Evolutionary conservation across 2,329 filamentous ascomycete species (phyloP).

Genomic region (Colletotrichum chrysophilum): DNA sequence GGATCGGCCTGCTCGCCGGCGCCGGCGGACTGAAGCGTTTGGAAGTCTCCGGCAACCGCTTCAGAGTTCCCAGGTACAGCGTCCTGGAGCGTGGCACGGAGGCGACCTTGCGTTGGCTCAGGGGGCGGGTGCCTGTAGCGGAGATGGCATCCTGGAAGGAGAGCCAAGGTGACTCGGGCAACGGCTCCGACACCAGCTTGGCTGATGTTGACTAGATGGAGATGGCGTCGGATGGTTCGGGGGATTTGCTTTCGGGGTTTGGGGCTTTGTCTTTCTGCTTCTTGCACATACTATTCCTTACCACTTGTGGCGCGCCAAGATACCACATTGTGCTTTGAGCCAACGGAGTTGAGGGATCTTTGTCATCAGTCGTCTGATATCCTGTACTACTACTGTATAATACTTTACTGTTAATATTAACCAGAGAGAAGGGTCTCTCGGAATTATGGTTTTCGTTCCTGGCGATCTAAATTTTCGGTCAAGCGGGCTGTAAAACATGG

Average conservation of each 20-base stretch:
- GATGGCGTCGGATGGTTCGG: background rate
- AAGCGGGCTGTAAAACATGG: background rate
- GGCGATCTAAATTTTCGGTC: background rate
- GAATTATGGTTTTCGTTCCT: background rate
- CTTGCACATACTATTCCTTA: constrained; percentile 12
- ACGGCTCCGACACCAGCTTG: constrained; percentile 26
- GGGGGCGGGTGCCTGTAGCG: constrained; percentile 72
- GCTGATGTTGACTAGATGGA: constrained; percentile 32
- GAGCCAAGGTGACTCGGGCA: constrained; percentile 42
- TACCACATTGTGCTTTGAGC: background rate
- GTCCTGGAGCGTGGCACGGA: constrained; percentile 88
- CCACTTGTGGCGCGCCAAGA: background rate
- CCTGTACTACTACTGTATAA: constrained; percentile 22
- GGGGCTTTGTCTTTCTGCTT: background rate
- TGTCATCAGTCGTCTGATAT: constrained; percentile 3
- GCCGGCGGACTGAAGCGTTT: constrained; percentile 65
- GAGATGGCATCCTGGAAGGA: constrained; percentile 64
- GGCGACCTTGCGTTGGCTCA: constrained; percentile 79
- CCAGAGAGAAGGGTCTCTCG: background rate
- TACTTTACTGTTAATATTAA: background rate
- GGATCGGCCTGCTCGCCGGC: constrained; percentile 78
- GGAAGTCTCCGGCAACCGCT: constrained; percentile 84
- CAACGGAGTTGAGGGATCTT: constrained; percentile 14
- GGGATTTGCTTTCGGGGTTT: background rate
- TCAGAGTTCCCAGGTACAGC: constrained; percentile 84